These are phyloP conservation scores for Nepenthes alata DNA, from an alignment of 179 eudicot genomes.

Conservation along the genomic window DNA sequence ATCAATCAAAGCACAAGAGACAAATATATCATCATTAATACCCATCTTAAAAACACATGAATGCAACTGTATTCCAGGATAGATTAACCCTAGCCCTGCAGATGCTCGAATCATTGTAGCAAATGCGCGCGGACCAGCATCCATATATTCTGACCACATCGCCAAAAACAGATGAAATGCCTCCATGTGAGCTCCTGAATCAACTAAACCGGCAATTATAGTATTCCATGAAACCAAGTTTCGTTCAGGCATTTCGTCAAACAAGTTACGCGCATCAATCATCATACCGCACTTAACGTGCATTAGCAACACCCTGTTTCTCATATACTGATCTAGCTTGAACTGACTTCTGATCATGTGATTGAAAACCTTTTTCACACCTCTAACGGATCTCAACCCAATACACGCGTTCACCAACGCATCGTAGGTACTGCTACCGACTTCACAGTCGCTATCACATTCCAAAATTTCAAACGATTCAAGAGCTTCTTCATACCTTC, in stretches of 20 bases:
- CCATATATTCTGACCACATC: slow-evolving; percentile 46
- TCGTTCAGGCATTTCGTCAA: slow-evolving; percentile 61
- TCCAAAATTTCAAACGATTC: slow-evolving; percentile 74
- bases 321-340: slow-evolving; percentile 52
- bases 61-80: slow-evolving; percentile 61
- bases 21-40: slow-evolving; percentile 33
- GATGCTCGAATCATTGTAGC: slow-evolving; percentile 55
- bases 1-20: slow-evolving; percentile 65
- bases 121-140: slow-evolving; percentile 44
- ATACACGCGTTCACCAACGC: slow-evolving; percentile 66
- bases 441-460: slow-evolving; percentile 23
- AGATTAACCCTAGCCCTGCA: slow-evolving; percentile 44
- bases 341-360: slow-evolving; percentile 39
- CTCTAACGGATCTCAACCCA: slow-evolving; percentile 51
- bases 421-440: slow-evolving; percentile 44
- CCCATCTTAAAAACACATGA: slow-evolving; percentile 52
- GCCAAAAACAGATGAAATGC: slow-evolving; percentile 50
- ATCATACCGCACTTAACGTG: slow-evolving; percentile 77
- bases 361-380: slow-evolving; percentile 54
- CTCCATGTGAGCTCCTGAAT: slow-evolving; percentile 42
- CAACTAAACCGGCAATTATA: slow-evolving; percentile 62
- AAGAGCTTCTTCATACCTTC: slow-evolving; percentile 54
- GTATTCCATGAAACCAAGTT: slow-evolving; percentile 73
- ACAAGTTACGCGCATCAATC: slow-evolving; percentile 52
- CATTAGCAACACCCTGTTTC: slow-evolving; percentile 66